phyloP scores from a whole-genome alignment of 2,329 filamentous ascomycete species.

The Colletotrichum orchidophilum region DNA sequence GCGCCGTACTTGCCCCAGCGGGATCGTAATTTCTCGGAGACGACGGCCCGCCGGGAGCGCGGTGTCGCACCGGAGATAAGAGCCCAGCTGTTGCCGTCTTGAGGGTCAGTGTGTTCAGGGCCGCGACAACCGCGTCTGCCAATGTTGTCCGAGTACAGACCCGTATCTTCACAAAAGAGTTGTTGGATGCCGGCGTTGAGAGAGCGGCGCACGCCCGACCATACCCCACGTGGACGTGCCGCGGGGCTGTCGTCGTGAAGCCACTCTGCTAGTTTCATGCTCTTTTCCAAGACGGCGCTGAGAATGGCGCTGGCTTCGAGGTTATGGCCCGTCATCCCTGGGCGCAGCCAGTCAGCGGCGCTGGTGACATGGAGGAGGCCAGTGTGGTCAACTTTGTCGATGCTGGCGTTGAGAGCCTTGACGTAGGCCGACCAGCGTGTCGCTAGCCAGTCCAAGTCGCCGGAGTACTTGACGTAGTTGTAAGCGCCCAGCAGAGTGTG shows the following conservation, averaged over 20 bases:
- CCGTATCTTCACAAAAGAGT: slow-evolving; percentile 37
- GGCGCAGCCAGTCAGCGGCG: slow-evolving; percentile 61
- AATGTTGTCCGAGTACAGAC: slow-evolving; percentile 58
- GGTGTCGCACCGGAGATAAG: slow-evolving; percentile 42
- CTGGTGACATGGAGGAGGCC: slow-evolving; percentile 60
- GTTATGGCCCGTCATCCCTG: slow-evolving; percentile 60
- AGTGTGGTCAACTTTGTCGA: slow-evolving; percentile 43
- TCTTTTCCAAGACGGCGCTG: slow-evolving; percentile 60
- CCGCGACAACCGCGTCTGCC: slow-evolving; percentile 44
- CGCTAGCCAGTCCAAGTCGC: slow-evolving; percentile 52
- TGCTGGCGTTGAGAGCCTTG: slow-evolving; percentile 44
- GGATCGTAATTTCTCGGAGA: slow-evolving; percentile 48
- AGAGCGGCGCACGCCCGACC: slow-evolving; percentile 29
- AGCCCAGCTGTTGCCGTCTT: slow-evolving; percentile 61
- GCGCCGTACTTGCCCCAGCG: slow-evolving; percentile 57
- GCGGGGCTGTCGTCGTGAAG: slow-evolving; percentile 45
- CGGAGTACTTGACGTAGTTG: slow-evolving; percentile 58
- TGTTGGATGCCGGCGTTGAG: slow-evolving; percentile 37
- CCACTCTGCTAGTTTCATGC: slow-evolving; percentile 55
- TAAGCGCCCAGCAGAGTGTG: slow-evolving; percentile 62
- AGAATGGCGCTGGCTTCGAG: slow-evolving; percentile 62
- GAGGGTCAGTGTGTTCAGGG: slow-evolving; percentile 53
- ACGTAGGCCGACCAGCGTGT: slow-evolving; percentile 56
- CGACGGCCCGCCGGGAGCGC: slow-evolving; percentile 28
- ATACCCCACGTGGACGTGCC: slow-evolving; percentile 24